Evolutionary conservation across 73 alveolate species (phyloP).

Genomic region (Paramecium bursaria): DNA sequence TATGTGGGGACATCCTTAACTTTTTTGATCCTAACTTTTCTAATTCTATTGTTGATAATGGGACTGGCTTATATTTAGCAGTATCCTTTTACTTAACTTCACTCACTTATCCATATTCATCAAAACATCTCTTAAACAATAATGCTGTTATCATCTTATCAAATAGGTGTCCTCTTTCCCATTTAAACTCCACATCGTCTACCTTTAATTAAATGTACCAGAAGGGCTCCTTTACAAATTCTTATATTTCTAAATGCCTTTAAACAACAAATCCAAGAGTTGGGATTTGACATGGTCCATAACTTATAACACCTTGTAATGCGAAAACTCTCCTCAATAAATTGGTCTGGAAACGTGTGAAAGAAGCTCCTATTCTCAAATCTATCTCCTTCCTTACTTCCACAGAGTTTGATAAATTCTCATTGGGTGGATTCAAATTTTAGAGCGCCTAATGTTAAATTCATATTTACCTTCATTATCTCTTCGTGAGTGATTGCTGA

Average conservation of each 20-base stretch:
- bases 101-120: conserved; percentile 71
- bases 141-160: conserved; percentile 36
- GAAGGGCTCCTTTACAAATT: conserved; percentile 95
- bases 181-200: conserved; percentile 28
- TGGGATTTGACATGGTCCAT: conserved; percentile 99
- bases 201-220: conserved; percentile 91
- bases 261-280: conserved; percentile 99
- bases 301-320: conserved; percentile 74
- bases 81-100: conserved; percentile 32
- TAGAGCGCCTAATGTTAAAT: conserved; percentile 32
- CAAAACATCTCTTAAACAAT: conserved; percentile 58
- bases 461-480: conserved; percentile 45
- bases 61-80: conserved; percentile 82
- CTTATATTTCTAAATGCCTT: conserved; percentile 89
- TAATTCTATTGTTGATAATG: conserved; percentile 96
- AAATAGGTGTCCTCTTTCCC: conserved; percentile 73
- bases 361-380: conserved; percentile 97
- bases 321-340: neutral
- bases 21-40: conserved; percentile 89
- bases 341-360: conserved; percentile 94
- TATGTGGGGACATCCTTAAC: conserved; percentile 91
- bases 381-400: conserved; percentile 94
- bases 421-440: conserved; percentile 90
- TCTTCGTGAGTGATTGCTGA: conserved; percentile 85
- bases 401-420: conserved; percentile 97